Conservation (phyloP, 1,284 basidiomycete species). For the Ceraceosorus guamensis region DNA sequence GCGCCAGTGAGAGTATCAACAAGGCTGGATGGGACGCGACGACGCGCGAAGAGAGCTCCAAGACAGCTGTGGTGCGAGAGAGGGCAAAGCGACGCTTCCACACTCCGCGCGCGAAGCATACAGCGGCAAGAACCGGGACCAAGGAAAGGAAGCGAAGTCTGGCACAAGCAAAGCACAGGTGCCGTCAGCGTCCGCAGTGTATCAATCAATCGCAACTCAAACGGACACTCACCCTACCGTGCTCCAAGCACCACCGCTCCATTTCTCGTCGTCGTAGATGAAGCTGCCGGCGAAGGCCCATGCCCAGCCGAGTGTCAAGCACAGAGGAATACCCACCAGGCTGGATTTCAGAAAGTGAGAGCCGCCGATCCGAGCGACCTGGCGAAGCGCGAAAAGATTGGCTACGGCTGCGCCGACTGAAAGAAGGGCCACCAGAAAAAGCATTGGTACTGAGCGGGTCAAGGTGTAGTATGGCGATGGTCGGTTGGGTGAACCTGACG, state of each 20-base stretch:
- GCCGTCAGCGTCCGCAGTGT: background rate
- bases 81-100: conserved; percentile 59
- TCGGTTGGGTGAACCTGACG: conserved; percentile 26
- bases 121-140: conserved; percentile 63
- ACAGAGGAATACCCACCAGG: conserved; percentile 58
- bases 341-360: conserved; percentile 24
- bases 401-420: conserved; percentile 72
- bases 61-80: conserved; percentile 61
- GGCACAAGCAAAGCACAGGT: background rate
- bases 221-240: conserved; percentile 62
- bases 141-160: conserved; percentile 70
- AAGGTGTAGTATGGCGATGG: conserved; percentile 52
- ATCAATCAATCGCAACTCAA: background rate
- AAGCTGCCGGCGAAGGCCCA: conserved; percentile 87
- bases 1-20: conserved; percentile 67
- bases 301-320: conserved; percentile 69
- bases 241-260: conserved; percentile 66
- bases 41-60: conserved; percentile 70
- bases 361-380: conserved; percentile 24
- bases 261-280: conserved; percentile 65
- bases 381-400: conserved; percentile 49
- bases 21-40: conserved; percentile 73
- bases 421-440: conserved; percentile 67
- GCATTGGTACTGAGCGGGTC: conserved; percentile 72
- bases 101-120: conserved; percentile 66